Percentiles rank a stretch among this genome's conserved stretches.
These are phyloP conservation scores for Metahyphopichia silvanorum DNA, from an alignment of 805 yeast genomes.

Conservation along the genomic window DNA sequence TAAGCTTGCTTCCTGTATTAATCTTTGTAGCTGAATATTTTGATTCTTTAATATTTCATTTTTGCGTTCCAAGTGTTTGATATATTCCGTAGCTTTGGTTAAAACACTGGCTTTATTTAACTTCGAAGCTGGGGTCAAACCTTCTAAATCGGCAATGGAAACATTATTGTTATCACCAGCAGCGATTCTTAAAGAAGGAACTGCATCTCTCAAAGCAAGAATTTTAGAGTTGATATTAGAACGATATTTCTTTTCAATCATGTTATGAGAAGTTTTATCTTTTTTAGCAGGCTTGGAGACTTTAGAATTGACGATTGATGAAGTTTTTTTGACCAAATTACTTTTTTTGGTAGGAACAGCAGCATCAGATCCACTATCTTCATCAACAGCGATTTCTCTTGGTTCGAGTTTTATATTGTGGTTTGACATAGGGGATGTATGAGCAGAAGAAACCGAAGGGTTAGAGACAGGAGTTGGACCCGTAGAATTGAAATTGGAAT, in stretches of 20 bases:
- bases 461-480: slow-evolving; percentile 19
- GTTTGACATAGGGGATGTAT: slow-evolving; percentile 14
- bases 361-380: not conserved
- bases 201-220: slow-evolving; percentile 66
- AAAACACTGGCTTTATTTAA: slow-evolving; percentile 75
- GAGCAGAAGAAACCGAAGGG: slow-evolving; percentile 14
- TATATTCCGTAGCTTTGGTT: slow-evolving; percentile 74
- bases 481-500: slow-evolving; percentile 7
- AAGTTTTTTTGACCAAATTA: slow-evolving; percentile 1
- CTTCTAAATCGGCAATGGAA: slow-evolving; percentile 53
- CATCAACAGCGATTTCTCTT: not conserved
- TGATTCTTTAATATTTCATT: slow-evolving; percentile 48
- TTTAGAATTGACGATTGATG: slow-evolving; percentile 12
- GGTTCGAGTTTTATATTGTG: not conserved
- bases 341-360: slow-evolving; percentile 1
- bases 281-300: slow-evolving; percentile 48
- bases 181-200: slow-evolving; percentile 70
- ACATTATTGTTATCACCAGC: slow-evolving; percentile 45
- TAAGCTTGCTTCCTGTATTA: slow-evolving; percentile 32
- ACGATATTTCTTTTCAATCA: slow-evolving; percentile 78
- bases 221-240: slow-evolving; percentile 75
- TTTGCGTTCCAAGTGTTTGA: slow-evolving; percentile 65
- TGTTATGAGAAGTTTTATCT: slow-evolving; percentile 67
- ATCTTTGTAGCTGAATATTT: slow-evolving; percentile 38
- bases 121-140: slow-evolving; percentile 72